Evolutionary conservation across 805 yeast species (phyloP), one percentile per base, ranked within the genome.

Genomic region (Ogataea chonburiensis): DNA sequence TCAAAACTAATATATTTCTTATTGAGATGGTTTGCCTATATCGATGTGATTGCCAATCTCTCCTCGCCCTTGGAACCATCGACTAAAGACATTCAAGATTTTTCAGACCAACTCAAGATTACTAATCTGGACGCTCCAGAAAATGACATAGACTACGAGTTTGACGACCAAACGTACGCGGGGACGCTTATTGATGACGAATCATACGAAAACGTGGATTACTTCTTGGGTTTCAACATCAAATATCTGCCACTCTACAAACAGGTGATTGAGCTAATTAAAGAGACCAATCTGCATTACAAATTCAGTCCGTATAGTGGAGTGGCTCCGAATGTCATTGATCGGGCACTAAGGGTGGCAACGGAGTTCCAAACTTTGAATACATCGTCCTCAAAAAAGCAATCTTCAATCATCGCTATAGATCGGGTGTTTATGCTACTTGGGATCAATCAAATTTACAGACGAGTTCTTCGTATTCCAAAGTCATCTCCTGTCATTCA

Each of bases 11-110:
- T 75, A 0, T 76, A 63, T 43, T 83, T 83, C 47, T 61, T 83
- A 28, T 64, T 73, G 45, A 60, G 88, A 34, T 80, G 87, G 86
- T 81, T 77, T 52, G 79, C 77, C 0, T 83, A 79, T 50, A 60
- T 79, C 21, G 87, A 81, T 49, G 73, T 80, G 3, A 64, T 82
- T 14, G 81, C 86, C 0, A 70, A 77, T 1, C 60, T 83, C 16
- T 74, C 85, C 1, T 70, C 86, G 0, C 70, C 83, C 3, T 40
- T 58, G 25, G 52, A 52, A 17, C 63, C 66, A 21, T 29, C 60
- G 4, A 30, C 34, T 1, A 51, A 44, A 2, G 63, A 60, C 17
- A 10, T 60, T 8, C 17, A 37, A 3, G 26, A 29, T 16, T 42
- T 24, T 28, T 24, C 37, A 35, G 50, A 46, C 15, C 38, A 26